phyloP scores from a whole-genome alignment of 2,329 filamentous ascomycete genomes.

The Fusarium hainanense region DNA sequence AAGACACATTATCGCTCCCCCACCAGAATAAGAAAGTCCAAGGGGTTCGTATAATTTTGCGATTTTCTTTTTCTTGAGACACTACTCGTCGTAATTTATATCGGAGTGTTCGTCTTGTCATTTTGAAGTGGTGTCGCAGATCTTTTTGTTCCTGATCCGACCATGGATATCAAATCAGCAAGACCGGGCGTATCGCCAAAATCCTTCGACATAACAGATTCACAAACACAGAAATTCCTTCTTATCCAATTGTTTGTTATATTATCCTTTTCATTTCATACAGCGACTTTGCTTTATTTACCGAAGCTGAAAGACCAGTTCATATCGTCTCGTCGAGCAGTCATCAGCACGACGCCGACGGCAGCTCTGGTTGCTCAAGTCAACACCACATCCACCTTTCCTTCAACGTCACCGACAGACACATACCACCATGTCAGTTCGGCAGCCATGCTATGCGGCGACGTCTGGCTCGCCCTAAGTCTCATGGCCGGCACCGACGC shows the following conservation, averaged over 20 bases:
- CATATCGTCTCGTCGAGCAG: accelerated
- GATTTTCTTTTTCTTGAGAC: neutral
- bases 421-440: accelerated
- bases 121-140: neutral
- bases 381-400: neutral
- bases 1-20: neutral
- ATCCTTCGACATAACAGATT: neutral
- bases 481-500: neutral
- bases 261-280: accelerated
- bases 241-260: neutral
- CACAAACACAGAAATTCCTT: neutral
- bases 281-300: neutral
- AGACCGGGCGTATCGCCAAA: neutral
- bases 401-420: accelerated
- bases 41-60: neutral
- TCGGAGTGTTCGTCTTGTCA: neutral
- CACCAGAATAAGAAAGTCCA: neutral
- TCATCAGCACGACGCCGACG: accelerated
- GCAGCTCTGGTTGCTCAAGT: accelerated
- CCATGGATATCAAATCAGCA: neutral
- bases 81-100: neutral
- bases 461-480: neutral
- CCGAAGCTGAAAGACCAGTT: accelerated
- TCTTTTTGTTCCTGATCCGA: neutral
- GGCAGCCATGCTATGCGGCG: neutral